These are phyloP conservation scores for Allantophomopsis lycopodina DNA, from an alignment of 2,329 filamentous ascomycete genomes.

Conservation along the genomic window DNA sequence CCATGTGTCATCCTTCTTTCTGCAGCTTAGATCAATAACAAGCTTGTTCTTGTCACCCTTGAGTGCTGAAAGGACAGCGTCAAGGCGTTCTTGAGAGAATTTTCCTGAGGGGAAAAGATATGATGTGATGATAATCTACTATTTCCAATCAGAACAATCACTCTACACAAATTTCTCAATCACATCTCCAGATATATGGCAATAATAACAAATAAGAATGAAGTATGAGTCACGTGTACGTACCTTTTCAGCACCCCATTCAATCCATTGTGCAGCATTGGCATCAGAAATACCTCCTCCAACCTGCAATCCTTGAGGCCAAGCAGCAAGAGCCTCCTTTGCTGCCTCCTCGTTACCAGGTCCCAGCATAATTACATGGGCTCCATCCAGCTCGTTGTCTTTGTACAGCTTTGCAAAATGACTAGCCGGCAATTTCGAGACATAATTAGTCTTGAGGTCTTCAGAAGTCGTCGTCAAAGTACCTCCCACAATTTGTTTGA, in stretches of 20 bases:
- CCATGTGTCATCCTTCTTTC: conserved; percentile 62
- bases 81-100: conserved; percentile 67
- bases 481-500: conserved; percentile 97
- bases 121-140: conserved; percentile 91
- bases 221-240: conserved; percentile 5
- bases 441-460: conserved; percentile 78
- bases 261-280: conserved; percentile 80
- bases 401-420: conserved; percentile 77
- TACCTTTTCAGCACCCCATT: conserved; percentile 81
- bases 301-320: conserved; percentile 73
- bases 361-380: conserved; percentile 94
- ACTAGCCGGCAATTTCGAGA: conserved; percentile 68
- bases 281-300: conserved; percentile 84
- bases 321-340: conserved; percentile 59
- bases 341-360: conserved; percentile 75
- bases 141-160: conserved; percentile 1
- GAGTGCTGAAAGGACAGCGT: conserved; percentile 60
- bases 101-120: conserved; percentile 77
- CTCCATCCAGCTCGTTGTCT: conserved; percentile 59
- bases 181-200: background rate
- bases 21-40: conserved; percentile 90
- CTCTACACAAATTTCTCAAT: conserved; percentile 1
- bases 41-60: conserved; percentile 65
- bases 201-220: background rate
- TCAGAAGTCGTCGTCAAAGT: conserved; percentile 59